phyloP scores from a whole-genome alignment of 257 asterid genomes.

The Vinca minor region DNA sequence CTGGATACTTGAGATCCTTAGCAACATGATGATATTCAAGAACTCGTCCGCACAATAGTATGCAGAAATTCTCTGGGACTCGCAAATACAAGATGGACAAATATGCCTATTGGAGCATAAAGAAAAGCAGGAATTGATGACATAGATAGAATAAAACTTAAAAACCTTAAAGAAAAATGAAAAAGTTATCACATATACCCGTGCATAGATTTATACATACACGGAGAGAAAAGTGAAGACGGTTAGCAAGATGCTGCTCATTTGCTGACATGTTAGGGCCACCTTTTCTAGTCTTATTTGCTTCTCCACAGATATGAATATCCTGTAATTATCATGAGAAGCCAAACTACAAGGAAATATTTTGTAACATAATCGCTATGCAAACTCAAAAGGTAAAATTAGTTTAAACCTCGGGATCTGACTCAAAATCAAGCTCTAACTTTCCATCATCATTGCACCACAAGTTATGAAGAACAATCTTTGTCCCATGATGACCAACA shows the following conservation, averaged over 20 bases:
- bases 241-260: constrained; percentile 73
- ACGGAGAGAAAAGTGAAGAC: constrained; percentile 72
- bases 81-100: constrained; percentile 68
- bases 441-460: constrained; percentile 71
- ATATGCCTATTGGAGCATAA: constrained; percentile 59
- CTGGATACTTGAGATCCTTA: constrained; percentile 62
- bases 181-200: too few relatives aligned
- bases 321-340: constrained; percentile 47
- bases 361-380: constrained; percentile 9
- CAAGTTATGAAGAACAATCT: constrained; percentile 61
- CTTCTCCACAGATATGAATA: constrained; percentile 45
- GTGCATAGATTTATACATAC: constrained; percentile 43
- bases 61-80: constrained; percentile 45
- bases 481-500: constrained; percentile 75
- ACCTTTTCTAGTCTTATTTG: constrained; percentile 18
- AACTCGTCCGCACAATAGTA: constrained; percentile 55
- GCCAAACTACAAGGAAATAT: constrained; percentile 4
- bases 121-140: constrained; percentile 16
- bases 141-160: background rate
- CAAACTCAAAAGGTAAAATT: constrained; percentile 16
- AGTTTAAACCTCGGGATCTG: constrained; percentile 62
- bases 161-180: background rate
- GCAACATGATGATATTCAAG: constrained; percentile 70
- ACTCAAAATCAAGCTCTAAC: constrained; percentile 74
- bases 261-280: constrained; percentile 26